phyloP scores from a whole-genome alignment of 2,329 filamentous ascomycete species.

The Pseudopyrenochaeta lycopersici region DNA sequence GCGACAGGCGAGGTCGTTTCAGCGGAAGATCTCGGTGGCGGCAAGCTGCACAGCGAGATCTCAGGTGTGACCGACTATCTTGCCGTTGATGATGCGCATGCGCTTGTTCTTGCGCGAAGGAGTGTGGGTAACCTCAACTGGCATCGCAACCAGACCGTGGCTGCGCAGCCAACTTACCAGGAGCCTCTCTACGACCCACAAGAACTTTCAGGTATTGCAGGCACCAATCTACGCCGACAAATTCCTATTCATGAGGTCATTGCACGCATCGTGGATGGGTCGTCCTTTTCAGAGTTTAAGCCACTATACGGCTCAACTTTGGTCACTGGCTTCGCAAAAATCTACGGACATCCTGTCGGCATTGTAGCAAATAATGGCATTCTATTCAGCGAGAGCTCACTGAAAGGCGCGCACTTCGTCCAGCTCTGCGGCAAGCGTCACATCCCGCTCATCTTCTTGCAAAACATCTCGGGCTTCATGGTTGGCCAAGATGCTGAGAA shows the following conservation, averaged over 20 bases:
- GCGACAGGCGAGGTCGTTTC: slow-evolving; percentile 93
- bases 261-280: slow-evolving; percentile 89
- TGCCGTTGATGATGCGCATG: slow-evolving; percentile 92
- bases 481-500: slow-evolving; percentile 91
- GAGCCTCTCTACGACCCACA: slow-evolving; percentile 82
- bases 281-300: slow-evolving; percentile 93
- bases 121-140: slow-evolving; percentile 92
- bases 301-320: slow-evolving; percentile 87
- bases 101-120: slow-evolving; percentile 82
- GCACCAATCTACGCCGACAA: slow-evolving; percentile 86
- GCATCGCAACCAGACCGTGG: slow-evolving; percentile 60
- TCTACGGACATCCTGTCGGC: slow-evolving; percentile 89
- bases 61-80: slow-evolving; percentile 96
- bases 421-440: slow-evolving; percentile 91
- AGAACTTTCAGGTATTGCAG: slow-evolving; percentile 88
- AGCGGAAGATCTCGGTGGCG: slow-evolving; percentile 90
- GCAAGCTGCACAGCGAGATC: slow-evolving; percentile 86
- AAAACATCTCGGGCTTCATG: slow-evolving; percentile 99
- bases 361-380: slow-evolving; percentile 98
- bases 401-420: slow-evolving; percentile 97
- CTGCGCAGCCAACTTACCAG: slow-evolving; percentile 59
- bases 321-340: slow-evolving; percentile 86
- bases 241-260: slow-evolving; percentile 91
- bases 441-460: slow-evolving; percentile 89
- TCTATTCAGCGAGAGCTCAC: slow-evolving; percentile 84